These are phyloP conservation scores for Linaria vulgaris DNA, from an alignment of 257 asterid genomes.

Conservation along the genomic window DNA sequence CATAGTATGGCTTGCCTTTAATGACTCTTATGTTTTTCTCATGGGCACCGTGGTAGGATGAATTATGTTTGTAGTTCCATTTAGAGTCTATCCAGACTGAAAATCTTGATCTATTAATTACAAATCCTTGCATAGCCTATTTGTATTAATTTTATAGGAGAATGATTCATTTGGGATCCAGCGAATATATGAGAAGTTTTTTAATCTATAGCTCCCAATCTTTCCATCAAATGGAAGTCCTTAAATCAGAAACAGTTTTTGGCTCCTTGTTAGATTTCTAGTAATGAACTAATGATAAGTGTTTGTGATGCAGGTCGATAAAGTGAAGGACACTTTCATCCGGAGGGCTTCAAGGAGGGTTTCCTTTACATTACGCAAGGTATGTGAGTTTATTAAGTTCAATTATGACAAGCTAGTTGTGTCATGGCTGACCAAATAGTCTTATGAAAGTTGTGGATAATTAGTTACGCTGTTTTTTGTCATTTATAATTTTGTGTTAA, in stretches of 20 bases:
- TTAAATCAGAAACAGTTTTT: neutral
- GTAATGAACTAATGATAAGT: conserved; percentile 6
- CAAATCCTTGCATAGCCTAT: neutral
- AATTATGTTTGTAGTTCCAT: neutral
- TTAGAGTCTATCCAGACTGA: neutral
- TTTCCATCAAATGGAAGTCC: neutral
- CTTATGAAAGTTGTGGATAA: neutral
- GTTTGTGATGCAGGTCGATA: conserved; percentile 58
- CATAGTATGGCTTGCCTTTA: neutral
- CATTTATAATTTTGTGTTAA: neutral
- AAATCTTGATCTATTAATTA: neutral
- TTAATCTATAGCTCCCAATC: neutral
- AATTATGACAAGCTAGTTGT: neutral
- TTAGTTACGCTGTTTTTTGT: neutral
- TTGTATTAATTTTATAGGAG: neutral
- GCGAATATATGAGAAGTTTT: neutral
- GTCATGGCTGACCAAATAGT: too few relatives aligned
- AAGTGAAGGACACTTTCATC: conserved; percentile 60
- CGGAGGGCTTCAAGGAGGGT: conserved; percentile 84
- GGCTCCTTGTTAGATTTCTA: neutral
- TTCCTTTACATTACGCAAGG: conserved; percentile 91
- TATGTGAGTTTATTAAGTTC: conserved; percentile 17
- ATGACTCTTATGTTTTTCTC: too few relatives aligned
- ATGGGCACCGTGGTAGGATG: conserved; percentile 5
- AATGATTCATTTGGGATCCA: neutral